These are phyloP conservation scores for Chalciporus piperatus DNA, from an alignment of 768 basidiomycete genomes.

Conservation along the genomic window DNA sequence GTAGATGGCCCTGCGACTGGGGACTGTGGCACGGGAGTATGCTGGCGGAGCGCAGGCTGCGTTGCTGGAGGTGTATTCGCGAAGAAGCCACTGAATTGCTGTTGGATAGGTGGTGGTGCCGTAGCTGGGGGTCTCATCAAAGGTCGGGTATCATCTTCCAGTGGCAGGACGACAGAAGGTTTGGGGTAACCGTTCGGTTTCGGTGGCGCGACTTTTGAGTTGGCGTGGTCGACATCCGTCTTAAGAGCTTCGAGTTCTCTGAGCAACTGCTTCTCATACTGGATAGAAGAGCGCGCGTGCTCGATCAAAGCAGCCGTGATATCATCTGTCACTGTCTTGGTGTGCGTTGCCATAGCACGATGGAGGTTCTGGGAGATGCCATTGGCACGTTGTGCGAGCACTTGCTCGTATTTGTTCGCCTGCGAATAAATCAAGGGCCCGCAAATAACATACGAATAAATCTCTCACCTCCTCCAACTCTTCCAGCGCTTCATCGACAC, in stretches of 20 bases:
- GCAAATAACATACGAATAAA: not conserved
- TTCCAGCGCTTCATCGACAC: slow-evolving; percentile 87
- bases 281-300: slow-evolving; percentile 86
- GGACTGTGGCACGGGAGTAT: slow-evolving; percentile 41
- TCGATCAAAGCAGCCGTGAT: slow-evolving; percentile 87
- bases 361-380: slow-evolving; percentile 95
- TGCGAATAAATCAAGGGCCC: slow-evolving; percentile 32
- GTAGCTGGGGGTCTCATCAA: slow-evolving; percentile 16
- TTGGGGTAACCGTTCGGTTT: slow-evolving; percentile 52
- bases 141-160: slow-evolving; percentile 56
- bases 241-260: slow-evolving; percentile 84
- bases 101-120: slow-evolving; percentile 23
- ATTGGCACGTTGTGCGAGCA: slow-evolving; percentile 79
- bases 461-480: slow-evolving; percentile 83
- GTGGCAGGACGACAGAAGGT: slow-evolving; percentile 57
- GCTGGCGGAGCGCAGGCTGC: slow-evolving; percentile 27
- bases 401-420: slow-evolving; percentile 89
- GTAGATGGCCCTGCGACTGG: slow-evolving; percentile 57
- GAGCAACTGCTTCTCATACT: slow-evolving; percentile 87
- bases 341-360: slow-evolving; percentile 79
- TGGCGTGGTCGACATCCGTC: slow-evolving; percentile 68
- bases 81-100: slow-evolving; percentile 19
- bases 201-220: slow-evolving; percentile 52
- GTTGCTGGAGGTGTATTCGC: slow-evolving; percentile 13
- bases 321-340: slow-evolving; percentile 86